phyloP scores from a whole-genome alignment of 1,139 yeast genomes.

The Pichia sp. region DNA sequence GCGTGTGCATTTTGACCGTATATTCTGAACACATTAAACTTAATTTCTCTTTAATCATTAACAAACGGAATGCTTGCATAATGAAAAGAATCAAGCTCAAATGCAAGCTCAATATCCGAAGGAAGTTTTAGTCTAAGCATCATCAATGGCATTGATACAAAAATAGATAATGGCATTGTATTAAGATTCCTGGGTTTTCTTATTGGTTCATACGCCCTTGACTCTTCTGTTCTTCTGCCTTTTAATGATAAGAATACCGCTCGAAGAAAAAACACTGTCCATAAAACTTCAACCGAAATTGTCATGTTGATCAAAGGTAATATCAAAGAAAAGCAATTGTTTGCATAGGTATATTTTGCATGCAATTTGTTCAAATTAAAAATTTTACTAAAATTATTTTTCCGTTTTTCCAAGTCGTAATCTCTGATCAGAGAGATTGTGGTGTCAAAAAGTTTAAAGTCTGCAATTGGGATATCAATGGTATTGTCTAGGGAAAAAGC shows the following conservation, averaged over 20 bases:
- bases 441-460: constrained; percentile 7
- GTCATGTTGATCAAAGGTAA: constrained; percentile 20
- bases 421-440: constrained; percentile 14
- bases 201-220: background rate
- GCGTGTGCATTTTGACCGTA: constrained; percentile 23
- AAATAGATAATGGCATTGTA: background rate
- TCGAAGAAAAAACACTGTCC: constrained; percentile 22
- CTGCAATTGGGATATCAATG: constrained; percentile 8
- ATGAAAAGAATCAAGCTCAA: constrained; percentile 22
- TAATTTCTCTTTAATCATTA: constrained; percentile 8
- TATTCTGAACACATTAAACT: constrained; percentile 19
- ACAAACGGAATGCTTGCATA: constrained; percentile 10
- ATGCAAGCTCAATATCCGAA: constrained; percentile 17
- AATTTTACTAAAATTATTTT: constrained; percentile 7
- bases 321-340: constrained; percentile 13
- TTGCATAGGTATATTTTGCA: constrained; percentile 11
- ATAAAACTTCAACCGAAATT: constrained; percentile 22
- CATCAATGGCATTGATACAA: constrained; percentile 13
- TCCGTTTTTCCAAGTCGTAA: constrained; percentile 12
- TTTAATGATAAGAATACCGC: constrained; percentile 14
- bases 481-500: constrained; percentile 10
- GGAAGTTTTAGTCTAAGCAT: constrained; percentile 21
- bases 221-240: constrained; percentile 3
- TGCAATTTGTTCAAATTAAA: constrained; percentile 9
- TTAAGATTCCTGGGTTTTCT: background rate